Conservation (phyloP, 495 filamentous ascomycete genomes). For the Neurospora cerealis region DNA sequence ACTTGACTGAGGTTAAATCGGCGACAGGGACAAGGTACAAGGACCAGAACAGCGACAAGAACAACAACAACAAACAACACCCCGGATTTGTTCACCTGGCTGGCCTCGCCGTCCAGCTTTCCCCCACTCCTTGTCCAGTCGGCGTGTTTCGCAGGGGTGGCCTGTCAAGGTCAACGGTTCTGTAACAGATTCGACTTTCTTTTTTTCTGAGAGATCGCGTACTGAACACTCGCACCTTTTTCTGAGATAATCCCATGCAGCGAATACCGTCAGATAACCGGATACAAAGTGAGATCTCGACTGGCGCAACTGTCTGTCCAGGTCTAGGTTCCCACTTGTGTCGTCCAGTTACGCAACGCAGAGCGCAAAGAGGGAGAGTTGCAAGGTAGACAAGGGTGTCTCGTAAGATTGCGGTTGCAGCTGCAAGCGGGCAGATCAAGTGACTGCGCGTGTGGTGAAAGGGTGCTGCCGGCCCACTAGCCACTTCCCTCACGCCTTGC, state of each 20-base stretch:
- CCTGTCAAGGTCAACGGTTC: not conserved
- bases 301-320: not conserved
- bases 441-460: conserved; percentile 19
- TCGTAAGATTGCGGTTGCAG: conserved; percentile 16
- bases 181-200: not conserved
- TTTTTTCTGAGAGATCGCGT: not conserved
- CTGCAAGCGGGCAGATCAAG: conserved; percentile 22
- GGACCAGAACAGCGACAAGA: not conserved
- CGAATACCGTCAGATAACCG: not conserved
- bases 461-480: not conserved
- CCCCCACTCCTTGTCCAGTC: not conserved
- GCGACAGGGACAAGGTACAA: not conserved
- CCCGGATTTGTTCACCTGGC: not conserved
- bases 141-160: not conserved
- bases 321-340: not conserved
- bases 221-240: not conserved
- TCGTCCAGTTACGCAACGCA: conserved; percentile 7
- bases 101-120: not conserved
- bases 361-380: not conserved
- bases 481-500: not conserved
- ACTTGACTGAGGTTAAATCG: not conserved
- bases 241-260: not conserved
- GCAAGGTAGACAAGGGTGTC: conserved; percentile 10
- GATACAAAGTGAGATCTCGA: not conserved
- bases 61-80: not conserved